phyloP scores from a whole-genome alignment of 768 basidiomycete species.

The Rhizopogon salebrosus region DNA sequence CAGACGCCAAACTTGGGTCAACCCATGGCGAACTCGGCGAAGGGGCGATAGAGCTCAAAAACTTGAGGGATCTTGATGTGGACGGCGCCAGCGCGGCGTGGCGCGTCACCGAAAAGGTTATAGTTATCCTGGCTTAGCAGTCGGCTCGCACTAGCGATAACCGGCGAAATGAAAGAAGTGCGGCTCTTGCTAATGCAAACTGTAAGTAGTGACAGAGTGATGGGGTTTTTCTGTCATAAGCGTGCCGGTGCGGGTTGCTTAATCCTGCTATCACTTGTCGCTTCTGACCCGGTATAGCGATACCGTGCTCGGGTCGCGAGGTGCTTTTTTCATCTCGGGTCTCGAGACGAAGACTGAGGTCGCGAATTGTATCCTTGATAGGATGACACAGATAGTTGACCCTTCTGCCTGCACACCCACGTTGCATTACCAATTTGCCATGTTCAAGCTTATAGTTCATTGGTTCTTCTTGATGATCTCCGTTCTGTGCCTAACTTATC shows the following conservation, averaged over 20 bases:
- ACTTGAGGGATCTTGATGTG: constrained; percentile 53
- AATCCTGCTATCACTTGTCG: no score
- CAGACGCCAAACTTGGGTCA: constrained; percentile 14
- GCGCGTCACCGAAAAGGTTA: constrained; percentile 46
- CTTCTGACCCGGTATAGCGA: background rate
- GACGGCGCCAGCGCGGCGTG: constrained; percentile 65
- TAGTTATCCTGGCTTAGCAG: constrained; percentile 41
- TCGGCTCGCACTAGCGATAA: background rate
- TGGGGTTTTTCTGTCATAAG: no score
- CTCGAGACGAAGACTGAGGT: background rate
- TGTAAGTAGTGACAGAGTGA: no score
- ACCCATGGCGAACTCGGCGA: constrained; percentile 3
- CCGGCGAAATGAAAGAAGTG: background rate
- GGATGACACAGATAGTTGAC: background rate
- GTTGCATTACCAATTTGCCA: background rate
- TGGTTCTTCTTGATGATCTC: background rate
- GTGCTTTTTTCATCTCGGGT: background rate
- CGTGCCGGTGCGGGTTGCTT: no score
- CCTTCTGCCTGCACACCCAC: background rate
- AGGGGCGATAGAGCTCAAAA: constrained; percentile 46
- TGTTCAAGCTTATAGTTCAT: background rate
- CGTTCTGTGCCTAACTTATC: background rate
- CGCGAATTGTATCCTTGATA: background rate
- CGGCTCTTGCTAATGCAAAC: background rate
- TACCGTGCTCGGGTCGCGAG: background rate